A percentile compares a stretch with the other conserved stretches of the same genome.
These are phyloP conservation scores for Hansenula sp. DNA, from an alignment of 1,139 yeast species.

Conservation along the genomic window DNA sequence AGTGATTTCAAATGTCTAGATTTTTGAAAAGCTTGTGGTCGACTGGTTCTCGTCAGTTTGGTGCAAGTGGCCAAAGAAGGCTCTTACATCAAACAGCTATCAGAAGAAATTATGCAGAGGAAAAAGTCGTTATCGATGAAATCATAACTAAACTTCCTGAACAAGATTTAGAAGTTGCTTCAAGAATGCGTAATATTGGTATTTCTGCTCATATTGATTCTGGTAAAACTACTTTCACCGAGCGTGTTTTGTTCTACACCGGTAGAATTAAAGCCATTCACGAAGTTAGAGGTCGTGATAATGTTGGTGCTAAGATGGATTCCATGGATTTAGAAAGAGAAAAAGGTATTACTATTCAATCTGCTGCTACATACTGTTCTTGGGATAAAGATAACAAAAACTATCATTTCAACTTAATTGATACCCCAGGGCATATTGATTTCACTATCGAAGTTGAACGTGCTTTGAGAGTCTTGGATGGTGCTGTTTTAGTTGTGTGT, in stretches of 20 bases:
- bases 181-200: constrained; percentile 85
- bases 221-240: constrained; percentile 96
- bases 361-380: constrained; percentile 97
- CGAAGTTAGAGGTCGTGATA: constrained; percentile 96
- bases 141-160: constrained; percentile 46
- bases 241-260: constrained; percentile 91
- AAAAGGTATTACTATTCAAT: constrained; percentile 96
- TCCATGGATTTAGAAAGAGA: constrained; percentile 97
- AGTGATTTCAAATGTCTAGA: constrained; percentile 13
- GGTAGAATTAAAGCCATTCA: constrained; percentile 97
- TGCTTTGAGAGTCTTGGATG: constrained; percentile 93
- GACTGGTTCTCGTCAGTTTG: constrained; percentile 8
- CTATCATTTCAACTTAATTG: constrained; percentile 90
- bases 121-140: constrained; percentile 60
- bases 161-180: constrained; percentile 51
- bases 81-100: constrained; percentile 22
- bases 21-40: constrained; percentile 13
- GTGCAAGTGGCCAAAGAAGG: constrained; percentile 12
- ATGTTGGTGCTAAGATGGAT: constrained; percentile 99
- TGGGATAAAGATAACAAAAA: constrained; percentile 74
- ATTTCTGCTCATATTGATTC: constrained; percentile 97
- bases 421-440: constrained; percentile 98
- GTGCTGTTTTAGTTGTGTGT: constrained; percentile 97
- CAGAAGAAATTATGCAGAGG: constrained; percentile 56
- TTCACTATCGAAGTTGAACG: constrained; percentile 98